Evolutionary conservation across 306 rosid genomes (phyloP).

Genomic region (Cucurbita pepo): DNA sequence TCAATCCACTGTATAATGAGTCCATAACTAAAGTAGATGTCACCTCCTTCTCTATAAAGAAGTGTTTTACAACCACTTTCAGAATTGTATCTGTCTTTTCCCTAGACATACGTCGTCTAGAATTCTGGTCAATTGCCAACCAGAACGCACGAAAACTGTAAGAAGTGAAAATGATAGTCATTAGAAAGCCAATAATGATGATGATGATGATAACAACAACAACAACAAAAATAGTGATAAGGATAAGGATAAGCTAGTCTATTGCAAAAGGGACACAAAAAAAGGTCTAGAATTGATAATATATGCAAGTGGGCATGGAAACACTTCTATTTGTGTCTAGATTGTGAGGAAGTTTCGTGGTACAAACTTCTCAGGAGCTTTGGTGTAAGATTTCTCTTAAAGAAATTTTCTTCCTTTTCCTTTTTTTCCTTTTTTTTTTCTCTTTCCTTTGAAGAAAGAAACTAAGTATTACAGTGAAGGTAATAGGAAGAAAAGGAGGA

Average conservation of each 20-base stretch:
- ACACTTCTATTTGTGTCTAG: background rate
- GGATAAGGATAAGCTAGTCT: background rate
- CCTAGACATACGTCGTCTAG: slow-evolving; percentile 79
- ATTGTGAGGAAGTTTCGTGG: background rate
- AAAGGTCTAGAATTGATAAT: background rate
- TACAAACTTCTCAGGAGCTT: background rate
- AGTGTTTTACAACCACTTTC: slow-evolving; percentile 83
- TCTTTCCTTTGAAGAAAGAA: background rate
- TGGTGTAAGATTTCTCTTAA: background rate
- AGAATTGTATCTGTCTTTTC: slow-evolving; percentile 78
- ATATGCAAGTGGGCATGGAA: background rate
- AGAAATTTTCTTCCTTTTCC: background rate
- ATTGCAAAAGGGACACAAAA: background rate
- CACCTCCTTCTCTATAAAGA: slow-evolving; percentile 96
- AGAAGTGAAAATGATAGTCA: slow-evolving; percentile 5
- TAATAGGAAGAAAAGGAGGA: background rate
- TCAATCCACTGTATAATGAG: slow-evolving; percentile 89
- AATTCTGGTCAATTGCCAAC: slow-evolving; percentile 80
- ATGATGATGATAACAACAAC: background rate
- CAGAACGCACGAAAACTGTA: slow-evolving; percentile 85
- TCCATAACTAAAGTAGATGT: slow-evolving; percentile 98
- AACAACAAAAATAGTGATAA: background rate
- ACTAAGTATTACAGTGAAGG: background rate
- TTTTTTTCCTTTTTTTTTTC: background rate
- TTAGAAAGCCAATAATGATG: background rate